Percentiles rank a stretch among this genome's conserved stretches.
phyloP scores from a whole-genome alignment of 306 rosid species.

The Quercus robur region DNA sequence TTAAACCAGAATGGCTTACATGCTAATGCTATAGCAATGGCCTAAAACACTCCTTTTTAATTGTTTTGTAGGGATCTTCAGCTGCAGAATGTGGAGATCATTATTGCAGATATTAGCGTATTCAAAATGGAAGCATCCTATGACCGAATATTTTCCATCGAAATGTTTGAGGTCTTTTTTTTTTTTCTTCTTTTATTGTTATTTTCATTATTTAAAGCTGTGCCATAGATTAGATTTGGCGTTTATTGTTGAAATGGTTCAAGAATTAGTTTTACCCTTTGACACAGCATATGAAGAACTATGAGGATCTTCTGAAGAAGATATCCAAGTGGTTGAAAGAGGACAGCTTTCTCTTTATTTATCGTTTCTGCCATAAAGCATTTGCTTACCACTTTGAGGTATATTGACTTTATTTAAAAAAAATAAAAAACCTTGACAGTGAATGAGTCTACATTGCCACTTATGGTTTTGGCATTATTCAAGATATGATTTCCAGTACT shows the following conservation, averaged over 20 bases:
- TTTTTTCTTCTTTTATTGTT: neutral
- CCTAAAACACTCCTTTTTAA: constrained; percentile 4
- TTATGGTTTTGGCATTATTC: constrained; percentile 8
- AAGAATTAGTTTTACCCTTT: constrained; percentile 1
- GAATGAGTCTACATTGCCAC: neutral
- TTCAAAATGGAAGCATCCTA: constrained; percentile 77
- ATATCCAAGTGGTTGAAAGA: constrained; percentile 88
- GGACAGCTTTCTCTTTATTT: constrained; percentile 72
- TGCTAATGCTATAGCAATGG: neutral
- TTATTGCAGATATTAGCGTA: constrained; percentile 72
- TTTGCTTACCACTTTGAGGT: constrained; percentile 98
- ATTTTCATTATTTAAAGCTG: neutral
- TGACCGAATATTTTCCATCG: constrained; percentile 81
- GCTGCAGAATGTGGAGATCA: constrained; percentile 66
- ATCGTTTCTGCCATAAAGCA: constrained; percentile 76
- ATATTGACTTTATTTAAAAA: neutral
- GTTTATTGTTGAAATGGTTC: neutral
- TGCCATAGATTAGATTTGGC: neutral
- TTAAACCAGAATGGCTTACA: neutral
- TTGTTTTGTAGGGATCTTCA: constrained; percentile 46
- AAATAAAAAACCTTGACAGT: neutral
- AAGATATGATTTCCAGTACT: neutral
- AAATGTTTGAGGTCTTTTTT: constrained; percentile 79
- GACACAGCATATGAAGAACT: constrained; percentile 94
- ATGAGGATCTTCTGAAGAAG: constrained; percentile 77